These are phyloP conservation scores for Solanum hybrid DNA, from an alignment of 305 asterid species.

Conservation along the genomic window DNA sequence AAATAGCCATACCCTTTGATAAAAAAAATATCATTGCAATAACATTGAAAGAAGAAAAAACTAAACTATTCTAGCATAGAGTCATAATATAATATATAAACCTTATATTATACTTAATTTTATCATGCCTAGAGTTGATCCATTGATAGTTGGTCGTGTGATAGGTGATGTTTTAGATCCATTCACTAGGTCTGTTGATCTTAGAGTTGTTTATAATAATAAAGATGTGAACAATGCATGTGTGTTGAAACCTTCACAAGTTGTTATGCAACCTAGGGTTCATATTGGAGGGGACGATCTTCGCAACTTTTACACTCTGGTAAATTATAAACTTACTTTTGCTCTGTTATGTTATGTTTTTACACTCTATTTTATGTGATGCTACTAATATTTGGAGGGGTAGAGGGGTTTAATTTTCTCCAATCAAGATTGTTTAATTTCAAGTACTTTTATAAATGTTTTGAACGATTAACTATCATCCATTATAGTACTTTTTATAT, in stretches of 20 bases:
- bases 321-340: not conserved
- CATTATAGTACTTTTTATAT: no score
- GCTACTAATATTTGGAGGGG: not conserved
- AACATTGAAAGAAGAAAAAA: not conserved
- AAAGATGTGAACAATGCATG: conserved; percentile 4
- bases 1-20: not conserved
- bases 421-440: not conserved
- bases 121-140: not conserved
- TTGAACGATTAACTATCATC: not conserved
- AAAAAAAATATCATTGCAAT: not conserved
- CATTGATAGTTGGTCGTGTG: conserved; percentile 7
- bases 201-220: not conserved
- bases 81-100: not conserved
- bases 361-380: not conserved
- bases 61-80: not conserved
- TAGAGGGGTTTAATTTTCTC: not conserved
- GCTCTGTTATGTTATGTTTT: not conserved
- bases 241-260: conserved; percentile 4
- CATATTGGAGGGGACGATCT: conserved; percentile 10
- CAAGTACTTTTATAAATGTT: not conserved
- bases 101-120: not conserved
- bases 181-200: not conserved
- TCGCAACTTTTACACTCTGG: conserved; percentile 3
- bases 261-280: conserved; percentile 8
- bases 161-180: conserved; percentile 13